These are phyloP conservation scores for Nothopassalora personata DNA, from an alignment of 2,329 filamentous ascomycete species.

Conservation along the genomic window DNA sequence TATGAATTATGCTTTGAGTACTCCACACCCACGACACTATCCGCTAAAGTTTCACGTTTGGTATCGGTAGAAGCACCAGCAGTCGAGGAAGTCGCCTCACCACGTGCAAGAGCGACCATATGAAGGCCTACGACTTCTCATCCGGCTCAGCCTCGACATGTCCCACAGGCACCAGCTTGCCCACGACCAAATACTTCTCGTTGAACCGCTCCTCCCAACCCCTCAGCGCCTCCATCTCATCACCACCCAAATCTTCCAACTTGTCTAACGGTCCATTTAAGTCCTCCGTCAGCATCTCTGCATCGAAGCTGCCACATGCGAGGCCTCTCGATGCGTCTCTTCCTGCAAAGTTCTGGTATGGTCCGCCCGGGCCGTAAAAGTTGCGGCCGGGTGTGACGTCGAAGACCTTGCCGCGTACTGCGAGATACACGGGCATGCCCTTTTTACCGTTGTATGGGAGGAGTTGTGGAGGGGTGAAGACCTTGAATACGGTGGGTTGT, in stretches of 20 bases:
- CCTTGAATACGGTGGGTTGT: conserved; percentile 76
- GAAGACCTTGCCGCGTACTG: conserved; percentile 86
- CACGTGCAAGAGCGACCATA: neutral
- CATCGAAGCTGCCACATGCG: conserved; percentile 87
- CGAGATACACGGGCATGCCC: conserved; percentile 73
- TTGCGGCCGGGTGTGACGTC: conserved; percentile 82
- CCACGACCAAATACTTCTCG: conserved; percentile 94
- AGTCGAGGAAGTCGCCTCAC: neutral
- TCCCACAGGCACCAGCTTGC: conserved; percentile 67
- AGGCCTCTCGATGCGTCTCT: conserved; percentile 83
- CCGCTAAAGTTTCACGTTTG: neutral
- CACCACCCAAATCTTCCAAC: conserved; percentile 63
- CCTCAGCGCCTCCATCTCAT: conserved; percentile 75
- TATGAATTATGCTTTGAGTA: neutral
- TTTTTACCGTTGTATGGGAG: conserved; percentile 76
- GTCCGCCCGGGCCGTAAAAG: conserved; percentile 93
- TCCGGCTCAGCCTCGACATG: conserved; percentile 47
- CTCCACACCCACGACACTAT: neutral
- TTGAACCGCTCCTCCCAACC: conserved; percentile 92
- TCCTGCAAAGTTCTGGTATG: conserved; percentile 94
- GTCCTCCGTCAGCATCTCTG: conserved; percentile 90
- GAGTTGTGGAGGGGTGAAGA: conserved; percentile 78
- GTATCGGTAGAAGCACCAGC: neutral
- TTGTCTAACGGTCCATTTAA: conserved; percentile 76
- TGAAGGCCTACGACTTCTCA: conserved; percentile 8